Percentiles rank a stretch among this genome's conserved stretches.
Conservation (phyloP, 805 yeast species). For the Cyberlindnera mississippiensis region DNA sequence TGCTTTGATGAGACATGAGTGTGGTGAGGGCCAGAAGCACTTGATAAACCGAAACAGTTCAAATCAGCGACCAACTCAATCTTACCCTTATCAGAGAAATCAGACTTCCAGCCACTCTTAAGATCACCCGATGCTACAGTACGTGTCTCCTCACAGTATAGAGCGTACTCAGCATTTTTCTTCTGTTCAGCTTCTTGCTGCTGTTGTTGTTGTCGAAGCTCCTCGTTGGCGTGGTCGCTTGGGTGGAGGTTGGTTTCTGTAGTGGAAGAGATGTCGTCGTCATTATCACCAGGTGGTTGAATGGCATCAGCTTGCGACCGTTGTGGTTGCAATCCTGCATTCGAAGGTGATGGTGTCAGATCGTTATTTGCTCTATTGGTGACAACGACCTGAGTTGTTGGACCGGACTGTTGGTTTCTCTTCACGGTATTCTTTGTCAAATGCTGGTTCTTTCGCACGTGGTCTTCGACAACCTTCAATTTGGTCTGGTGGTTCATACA, state of each 20-base stretch:
- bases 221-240: slow-evolving; percentile 33
- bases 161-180: slow-evolving; percentile 32
- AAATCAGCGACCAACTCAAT: slow-evolving; percentile 77
- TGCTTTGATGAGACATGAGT: slow-evolving; percentile 41
- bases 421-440: slow-evolving; percentile 26
- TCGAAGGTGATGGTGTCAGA: slow-evolving; percentile 19
- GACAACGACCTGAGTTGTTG: slow-evolving; percentile 34
- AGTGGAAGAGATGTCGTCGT: slow-evolving; percentile 15
- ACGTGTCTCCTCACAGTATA: slow-evolving; percentile 70
- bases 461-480: slow-evolving; percentile 42
- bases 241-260: slow-evolving; percentile 22
- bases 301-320: slow-evolving; percentile 5
- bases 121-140: slow-evolving; percentile 75
- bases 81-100: slow-evolving; percentile 71
- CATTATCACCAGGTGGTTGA: neutral
- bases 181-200: slow-evolving; percentile 18
- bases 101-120: slow-evolving; percentile 94
- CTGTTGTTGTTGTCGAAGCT: slow-evolving; percentile 26
- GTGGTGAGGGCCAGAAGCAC: slow-evolving; percentile 46
- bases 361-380: slow-evolving; percentile 19
- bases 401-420: slow-evolving; percentile 37
- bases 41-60: slow-evolving; percentile 52
- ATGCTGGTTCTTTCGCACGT: slow-evolving; percentile 30
- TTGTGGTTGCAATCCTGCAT: slow-evolving; percentile 9
- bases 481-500: slow-evolving; percentile 57